Percentiles rank a stretch among this genome's conserved stretches.
Conservation (phyloP, 2,329 filamentous ascomycete species). For the Colletotrichum paranaense region DNA sequence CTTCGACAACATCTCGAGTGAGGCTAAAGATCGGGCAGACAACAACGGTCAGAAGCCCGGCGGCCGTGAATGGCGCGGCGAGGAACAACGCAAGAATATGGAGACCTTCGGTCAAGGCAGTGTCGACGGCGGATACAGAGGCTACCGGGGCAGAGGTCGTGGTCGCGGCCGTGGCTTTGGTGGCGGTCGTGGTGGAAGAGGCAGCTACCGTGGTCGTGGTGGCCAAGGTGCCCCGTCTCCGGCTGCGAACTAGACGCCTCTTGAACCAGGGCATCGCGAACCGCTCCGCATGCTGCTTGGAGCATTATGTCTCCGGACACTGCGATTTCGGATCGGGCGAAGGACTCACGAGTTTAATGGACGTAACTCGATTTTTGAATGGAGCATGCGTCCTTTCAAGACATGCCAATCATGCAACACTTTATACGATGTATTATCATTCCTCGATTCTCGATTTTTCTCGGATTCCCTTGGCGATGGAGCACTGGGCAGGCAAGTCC, state of each 20-base stretch:
- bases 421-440: constrained; percentile 35
- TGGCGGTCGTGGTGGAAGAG: constrained; percentile 50
- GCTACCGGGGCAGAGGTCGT: constrained; percentile 82
- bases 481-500: constrained; percentile 30
- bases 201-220: constrained; percentile 47
- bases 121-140: constrained; percentile 83
- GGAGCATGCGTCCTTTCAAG: neutral
- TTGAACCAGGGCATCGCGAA: neutral
- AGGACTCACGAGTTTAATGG: constrained; percentile 9
- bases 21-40: constrained; percentile 88
- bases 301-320: neutral
- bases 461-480: constrained; percentile 31
- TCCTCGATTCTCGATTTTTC: constrained; percentile 28
- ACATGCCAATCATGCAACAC: constrained; percentile 12
- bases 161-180: constrained; percentile 72
- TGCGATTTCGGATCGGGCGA: neutral
- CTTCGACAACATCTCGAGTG: constrained; percentile 98
- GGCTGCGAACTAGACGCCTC: constrained; percentile 23
- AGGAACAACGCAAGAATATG: constrained; percentile 95
- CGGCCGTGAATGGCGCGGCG: constrained; percentile 87
- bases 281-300: neutral
- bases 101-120: constrained; percentile 98
- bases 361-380: constrained; percentile 9
- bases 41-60: constrained; percentile 75
- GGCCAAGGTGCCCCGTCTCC: constrained; percentile 15